These are phyloP conservation scores for Podospora conica DNA, from an alignment of 495 filamentous ascomycete genomes.

Conservation along the genomic window DNA sequence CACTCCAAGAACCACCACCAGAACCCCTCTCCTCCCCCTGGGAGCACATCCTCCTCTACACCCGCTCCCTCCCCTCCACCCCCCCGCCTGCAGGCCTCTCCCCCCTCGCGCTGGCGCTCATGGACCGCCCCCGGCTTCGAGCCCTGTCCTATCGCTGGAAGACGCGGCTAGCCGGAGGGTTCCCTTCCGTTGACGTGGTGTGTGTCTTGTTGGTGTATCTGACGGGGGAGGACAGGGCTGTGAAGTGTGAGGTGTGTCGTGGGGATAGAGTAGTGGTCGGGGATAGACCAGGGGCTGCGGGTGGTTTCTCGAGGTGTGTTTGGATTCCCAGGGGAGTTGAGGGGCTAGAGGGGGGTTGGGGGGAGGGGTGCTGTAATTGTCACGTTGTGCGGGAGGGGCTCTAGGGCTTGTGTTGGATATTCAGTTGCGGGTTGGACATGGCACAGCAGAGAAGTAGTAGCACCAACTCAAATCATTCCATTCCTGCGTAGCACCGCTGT, in stretches of 20 bases:
- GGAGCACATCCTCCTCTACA: background rate
- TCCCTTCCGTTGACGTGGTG: background rate
- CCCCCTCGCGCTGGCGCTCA: conserved; percentile 1
- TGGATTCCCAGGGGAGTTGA: background rate
- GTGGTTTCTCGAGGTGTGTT: background rate
- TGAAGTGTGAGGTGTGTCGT: background rate
- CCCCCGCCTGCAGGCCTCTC: background rate
- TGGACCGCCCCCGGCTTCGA: background rate
- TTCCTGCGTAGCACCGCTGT: background rate
- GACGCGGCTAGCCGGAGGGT: background rate
- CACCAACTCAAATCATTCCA: background rate
- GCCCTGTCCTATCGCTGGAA: conserved; percentile 10
- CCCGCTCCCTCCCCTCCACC: background rate
- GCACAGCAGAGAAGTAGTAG: background rate
- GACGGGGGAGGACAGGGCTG: background rate
- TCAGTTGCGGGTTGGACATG: too few species aligned
- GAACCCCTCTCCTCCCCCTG: background rate
- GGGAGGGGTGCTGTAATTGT: background rate
- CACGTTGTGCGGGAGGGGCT: background rate
- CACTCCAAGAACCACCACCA: background rate
- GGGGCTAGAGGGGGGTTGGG: background rate
- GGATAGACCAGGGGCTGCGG: background rate
- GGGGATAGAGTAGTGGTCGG: background rate
- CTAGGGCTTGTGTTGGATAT: background rate
- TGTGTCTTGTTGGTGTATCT: conserved; percentile 12